A percentile compares a stretch with the other conserved stretches of the same genome.
Evolutionary conservation across 352 stramenopile species (phyloP).

Genomic region (Phytophthora tentaculata): DNA sequence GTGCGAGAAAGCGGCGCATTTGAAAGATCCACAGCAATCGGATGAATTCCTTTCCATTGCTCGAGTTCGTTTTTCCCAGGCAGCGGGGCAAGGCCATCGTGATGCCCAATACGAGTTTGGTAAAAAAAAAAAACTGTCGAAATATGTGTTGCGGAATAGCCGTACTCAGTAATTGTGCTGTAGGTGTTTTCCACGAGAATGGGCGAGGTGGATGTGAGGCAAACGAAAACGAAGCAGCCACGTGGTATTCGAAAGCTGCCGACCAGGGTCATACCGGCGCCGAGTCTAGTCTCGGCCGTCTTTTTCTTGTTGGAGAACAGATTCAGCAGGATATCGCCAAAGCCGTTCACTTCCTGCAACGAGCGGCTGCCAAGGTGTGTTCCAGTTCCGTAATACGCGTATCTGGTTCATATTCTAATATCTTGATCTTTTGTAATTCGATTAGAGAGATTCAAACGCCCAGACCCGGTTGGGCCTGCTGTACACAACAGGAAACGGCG

Average conservation of each 20-base stretch:
- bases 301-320: slow-evolving; percentile 42
- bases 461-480: slow-evolving; percentile 56
- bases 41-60: slow-evolving; percentile 49
- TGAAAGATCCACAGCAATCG: slow-evolving; percentile 38
- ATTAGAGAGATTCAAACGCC: slow-evolving; percentile 50
- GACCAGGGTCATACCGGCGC: slow-evolving; percentile 51
- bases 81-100: slow-evolving; percentile 57
- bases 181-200: slow-evolving; percentile 48
- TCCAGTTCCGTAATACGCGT: neutral
- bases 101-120: slow-evolving; percentile 66
- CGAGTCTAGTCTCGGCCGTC: slow-evolving; percentile 55
- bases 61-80: slow-evolving; percentile 50
- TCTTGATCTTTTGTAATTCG: neutral
- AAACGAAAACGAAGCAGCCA: slow-evolving; percentile 34
- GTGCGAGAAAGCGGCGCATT: slow-evolving; percentile 55
- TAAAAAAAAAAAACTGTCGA: too few relatives aligned
- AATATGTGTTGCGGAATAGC: too few relatives aligned
- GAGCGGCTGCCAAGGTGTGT: slow-evolving; percentile 54
- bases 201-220: slow-evolving; percentile 24
- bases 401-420: neutral
- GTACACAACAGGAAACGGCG: slow-evolving; percentile 50
- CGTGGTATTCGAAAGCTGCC: slow-evolving; percentile 68
- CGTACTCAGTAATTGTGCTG: neutral
- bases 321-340: slow-evolving; percentile 45
- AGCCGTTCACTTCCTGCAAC: slow-evolving; percentile 74